Conservation (phyloP, 2,329 filamentous ascomycete species). For the Neobulgaria alba region DNA sequence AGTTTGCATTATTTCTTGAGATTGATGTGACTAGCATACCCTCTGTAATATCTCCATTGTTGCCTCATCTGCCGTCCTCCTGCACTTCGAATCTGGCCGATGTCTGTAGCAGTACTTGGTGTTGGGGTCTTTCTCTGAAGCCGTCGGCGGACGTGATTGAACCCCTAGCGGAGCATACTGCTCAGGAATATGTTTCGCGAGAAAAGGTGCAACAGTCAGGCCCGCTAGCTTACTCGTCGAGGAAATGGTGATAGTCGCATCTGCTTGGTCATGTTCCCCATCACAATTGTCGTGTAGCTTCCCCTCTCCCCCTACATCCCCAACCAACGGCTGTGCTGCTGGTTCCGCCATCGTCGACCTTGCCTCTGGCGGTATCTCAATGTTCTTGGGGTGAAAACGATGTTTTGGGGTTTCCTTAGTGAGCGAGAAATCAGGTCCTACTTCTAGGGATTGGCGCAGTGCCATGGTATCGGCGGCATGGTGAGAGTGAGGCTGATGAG, state of each 20-base stretch:
- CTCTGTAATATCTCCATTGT: slow-evolving; percentile 94
- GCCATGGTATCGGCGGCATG: slow-evolving; percentile 16
- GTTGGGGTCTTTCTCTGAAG: slow-evolving; percentile 49
- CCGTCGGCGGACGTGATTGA: slow-evolving; percentile 32
- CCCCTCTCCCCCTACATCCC: slow-evolving; percentile 13
- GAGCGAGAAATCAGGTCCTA: slow-evolving; percentile 11
- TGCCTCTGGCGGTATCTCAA: slow-evolving; percentile 12
- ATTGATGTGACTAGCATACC: slow-evolving; percentile 43
- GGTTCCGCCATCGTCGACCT: slow-evolving; percentile 5
- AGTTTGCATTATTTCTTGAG: slow-evolving; percentile 1
- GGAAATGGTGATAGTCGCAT: slow-evolving; percentile 21
- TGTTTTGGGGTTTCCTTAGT: slow-evolving; percentile 7
- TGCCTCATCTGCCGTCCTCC: slow-evolving; percentile 84
- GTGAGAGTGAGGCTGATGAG: too few species aligned
- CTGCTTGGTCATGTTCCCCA: slow-evolving; percentile 14
- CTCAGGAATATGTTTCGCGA: slow-evolving; percentile 81
- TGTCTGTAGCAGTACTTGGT: slow-evolving; percentile 96
- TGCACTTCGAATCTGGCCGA: slow-evolving; percentile 85
- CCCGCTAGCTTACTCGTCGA: slow-evolving; percentile 24
- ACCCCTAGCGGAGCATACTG: slow-evolving; percentile 73
- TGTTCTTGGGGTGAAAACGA: slow-evolving; percentile 7
- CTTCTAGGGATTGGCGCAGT: slow-evolving; percentile 23
- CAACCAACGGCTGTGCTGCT: neutral
- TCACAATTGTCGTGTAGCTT: slow-evolving; percentile 23
- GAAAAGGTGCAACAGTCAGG: slow-evolving; percentile 52